A percentile compares a stretch with the other conserved stretches of the same genome.
Conservation (phyloP, 192 early-diverging fungal genomes). For the Irineochytrium annulatum region DNA sequence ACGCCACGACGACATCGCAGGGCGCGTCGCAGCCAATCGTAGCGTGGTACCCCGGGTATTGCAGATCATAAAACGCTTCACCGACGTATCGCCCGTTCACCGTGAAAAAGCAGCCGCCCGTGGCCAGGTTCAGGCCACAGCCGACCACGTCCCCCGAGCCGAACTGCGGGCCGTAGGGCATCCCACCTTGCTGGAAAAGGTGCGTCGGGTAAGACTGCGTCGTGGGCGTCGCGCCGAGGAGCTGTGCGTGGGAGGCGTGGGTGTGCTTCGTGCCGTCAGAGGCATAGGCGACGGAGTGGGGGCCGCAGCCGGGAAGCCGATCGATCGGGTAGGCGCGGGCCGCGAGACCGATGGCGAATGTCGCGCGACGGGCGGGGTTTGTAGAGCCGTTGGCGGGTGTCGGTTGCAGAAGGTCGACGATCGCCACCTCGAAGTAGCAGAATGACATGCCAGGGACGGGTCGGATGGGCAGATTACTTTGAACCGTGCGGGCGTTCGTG, state of each 20-base stretch:
- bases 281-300: neutral
- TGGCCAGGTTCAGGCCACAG: conserved; percentile 16
- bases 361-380: neutral
- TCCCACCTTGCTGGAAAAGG: neutral
- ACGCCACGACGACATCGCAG: neutral
- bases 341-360: neutral
- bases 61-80: conserved; percentile 13
- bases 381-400: neutral
- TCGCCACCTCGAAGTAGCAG: conserved; percentile 22
- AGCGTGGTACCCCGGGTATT: neutral
- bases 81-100: conserved; percentile 15
- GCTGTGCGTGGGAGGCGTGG: neutral
- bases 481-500: neutral
- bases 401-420: neutral
- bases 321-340: neutral
- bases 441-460: neutral
- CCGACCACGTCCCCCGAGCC: conserved; percentile 16
- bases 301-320: neutral
- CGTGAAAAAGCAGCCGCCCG: conserved; percentile 11
- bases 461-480: neutral
- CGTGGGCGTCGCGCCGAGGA: no score
- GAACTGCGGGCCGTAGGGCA: conserved; percentile 12
- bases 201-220: no score
- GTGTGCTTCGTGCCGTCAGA: neutral
- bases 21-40: neutral